Conservation (phyloP, 768 basidiomycete genomes). For the Rickenella mellea region DNA sequence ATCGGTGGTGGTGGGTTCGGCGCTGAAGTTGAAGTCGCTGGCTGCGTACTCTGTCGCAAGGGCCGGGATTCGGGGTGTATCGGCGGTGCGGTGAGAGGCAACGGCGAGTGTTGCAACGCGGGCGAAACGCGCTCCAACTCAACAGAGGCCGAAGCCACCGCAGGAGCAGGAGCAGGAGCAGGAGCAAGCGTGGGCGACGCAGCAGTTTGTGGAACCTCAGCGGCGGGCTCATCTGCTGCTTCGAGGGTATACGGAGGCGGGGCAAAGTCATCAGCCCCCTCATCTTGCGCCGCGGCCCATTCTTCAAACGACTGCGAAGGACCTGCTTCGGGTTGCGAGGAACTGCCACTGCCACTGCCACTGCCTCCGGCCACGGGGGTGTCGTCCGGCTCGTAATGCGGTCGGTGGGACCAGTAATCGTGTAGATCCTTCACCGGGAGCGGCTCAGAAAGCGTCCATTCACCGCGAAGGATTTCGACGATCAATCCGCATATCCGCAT, state of each 20-base stretch:
- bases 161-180: slow-evolving; percentile 3
- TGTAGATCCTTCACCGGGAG: slow-evolving; percentile 65
- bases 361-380: slow-evolving; percentile 9
- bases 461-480: slow-evolving; percentile 55
- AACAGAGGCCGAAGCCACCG: slow-evolving; percentile 9
- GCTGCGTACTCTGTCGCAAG: slow-evolving; percentile 3
- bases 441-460: slow-evolving; percentile 50
- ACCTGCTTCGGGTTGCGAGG: slow-evolving; percentile 8
- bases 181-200: not conserved
- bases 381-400: slow-evolving; percentile 35
- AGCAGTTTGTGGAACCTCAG: slow-evolving; percentile 1
- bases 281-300: slow-evolving; percentile 21
- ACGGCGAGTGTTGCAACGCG: slow-evolving; percentile 4
- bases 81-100: not conserved
- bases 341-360: slow-evolving; percentile 8
- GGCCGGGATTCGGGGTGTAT: not conserved
- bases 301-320: slow-evolving; percentile 1
- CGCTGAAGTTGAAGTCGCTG: slow-evolving; percentile 15
- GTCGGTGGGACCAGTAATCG: slow-evolving; percentile 64
- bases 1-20: slow-evolving; percentile 6
- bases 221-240: slow-evolving; percentile 17
- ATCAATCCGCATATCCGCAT: slow-evolving; percentile 73
- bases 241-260: slow-evolving; percentile 66
- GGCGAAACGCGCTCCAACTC: slow-evolving; percentile 7
- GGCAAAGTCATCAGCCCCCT: slow-evolving; percentile 40